These are phyloP conservation scores for Parsonsia alboflavescens DNA, from an alignment of 257 asterid species.

Conservation along the genomic window DNA sequence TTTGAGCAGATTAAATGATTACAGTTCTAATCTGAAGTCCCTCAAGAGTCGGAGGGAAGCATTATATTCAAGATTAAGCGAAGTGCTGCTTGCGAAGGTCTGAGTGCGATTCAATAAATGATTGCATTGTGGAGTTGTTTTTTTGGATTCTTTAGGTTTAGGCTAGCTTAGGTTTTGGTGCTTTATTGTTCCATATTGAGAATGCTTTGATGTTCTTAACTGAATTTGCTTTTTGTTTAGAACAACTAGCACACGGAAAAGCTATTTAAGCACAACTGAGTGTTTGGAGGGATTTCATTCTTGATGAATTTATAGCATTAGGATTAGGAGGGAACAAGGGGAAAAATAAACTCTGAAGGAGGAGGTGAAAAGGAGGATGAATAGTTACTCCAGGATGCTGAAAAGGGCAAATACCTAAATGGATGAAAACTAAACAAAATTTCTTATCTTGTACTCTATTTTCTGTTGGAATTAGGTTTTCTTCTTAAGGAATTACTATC, in stretches of 20 bases:
- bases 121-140: background rate
- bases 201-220: background rate
- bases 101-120: background rate
- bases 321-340: background rate
- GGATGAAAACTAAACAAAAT: background rate
- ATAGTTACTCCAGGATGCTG: background rate
- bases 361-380: background rate
- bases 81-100: slow-evolving; percentile 83
- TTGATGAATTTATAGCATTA: background rate
- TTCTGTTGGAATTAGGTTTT: background rate
- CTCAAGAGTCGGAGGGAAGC: slow-evolving; percentile 71
- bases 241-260: background rate
- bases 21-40: slow-evolving; percentile 44
- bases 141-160: background rate
- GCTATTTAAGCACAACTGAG: background rate
- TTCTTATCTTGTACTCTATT: background rate
- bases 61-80: slow-evolving; percentile 64
- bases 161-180: background rate
- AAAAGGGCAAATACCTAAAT: background rate
- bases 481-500: background rate
- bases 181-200: too few relatives aligned
- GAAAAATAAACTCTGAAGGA: background rate
- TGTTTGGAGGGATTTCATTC: background rate
- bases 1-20: slow-evolving; percentile 64
- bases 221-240: background rate